phyloP scores from a whole-genome alignment of 768 basidiomycete species.

The Phylloporus sp. region DNA sequence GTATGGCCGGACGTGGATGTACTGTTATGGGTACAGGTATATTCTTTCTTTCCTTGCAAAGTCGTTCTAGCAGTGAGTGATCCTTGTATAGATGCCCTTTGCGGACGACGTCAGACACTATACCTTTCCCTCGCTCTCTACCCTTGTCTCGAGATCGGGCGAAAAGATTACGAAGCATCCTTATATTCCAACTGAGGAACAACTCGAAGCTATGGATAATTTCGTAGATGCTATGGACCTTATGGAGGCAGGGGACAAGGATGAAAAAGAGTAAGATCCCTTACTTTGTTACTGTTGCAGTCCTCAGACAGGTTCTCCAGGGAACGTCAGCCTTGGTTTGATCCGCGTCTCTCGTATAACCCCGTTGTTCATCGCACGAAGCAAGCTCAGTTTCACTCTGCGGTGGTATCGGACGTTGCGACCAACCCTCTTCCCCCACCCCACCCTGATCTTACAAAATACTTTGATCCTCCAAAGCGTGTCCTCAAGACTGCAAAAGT shows the following conservation, averaged over 20 bases:
- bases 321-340: conserved; percentile 67
- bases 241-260: conserved; percentile 65
- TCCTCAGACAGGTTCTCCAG: conserved; percentile 35
- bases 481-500: conserved; percentile 57
- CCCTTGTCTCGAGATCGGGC: conserved; percentile 70
- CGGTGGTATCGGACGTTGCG: conserved; percentile 68
- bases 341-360: conserved; percentile 72
- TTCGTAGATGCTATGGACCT: conserved; percentile 91
- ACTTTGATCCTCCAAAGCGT: conserved; percentile 70
- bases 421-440: conserved; percentile 77
- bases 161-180: conserved; percentile 71
- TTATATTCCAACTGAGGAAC: conserved; percentile 74
- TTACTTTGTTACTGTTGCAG: neutral
- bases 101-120: conserved; percentile 90
- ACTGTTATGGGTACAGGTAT: conserved; percentile 78
- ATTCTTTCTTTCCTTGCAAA: conserved; percentile 8
- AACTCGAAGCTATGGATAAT: conserved; percentile 75
- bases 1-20: conserved; percentile 68
- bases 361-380: conserved; percentile 88
- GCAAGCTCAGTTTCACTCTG: conserved; percentile 88
- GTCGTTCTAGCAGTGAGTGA: neutral
- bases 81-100: conserved; percentile 74
- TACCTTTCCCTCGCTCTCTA: conserved; percentile 76
- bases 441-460: conserved; percentile 79
- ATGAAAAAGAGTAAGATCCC: conserved; percentile 61